A percentile compares a stretch with the other conserved stretches of the same genome.
These are phyloP conservation scores for Purpureocillium takamizusanense DNA, from an alignment of 2,329 filamentous ascomycete species.

Conservation along the genomic window DNA sequence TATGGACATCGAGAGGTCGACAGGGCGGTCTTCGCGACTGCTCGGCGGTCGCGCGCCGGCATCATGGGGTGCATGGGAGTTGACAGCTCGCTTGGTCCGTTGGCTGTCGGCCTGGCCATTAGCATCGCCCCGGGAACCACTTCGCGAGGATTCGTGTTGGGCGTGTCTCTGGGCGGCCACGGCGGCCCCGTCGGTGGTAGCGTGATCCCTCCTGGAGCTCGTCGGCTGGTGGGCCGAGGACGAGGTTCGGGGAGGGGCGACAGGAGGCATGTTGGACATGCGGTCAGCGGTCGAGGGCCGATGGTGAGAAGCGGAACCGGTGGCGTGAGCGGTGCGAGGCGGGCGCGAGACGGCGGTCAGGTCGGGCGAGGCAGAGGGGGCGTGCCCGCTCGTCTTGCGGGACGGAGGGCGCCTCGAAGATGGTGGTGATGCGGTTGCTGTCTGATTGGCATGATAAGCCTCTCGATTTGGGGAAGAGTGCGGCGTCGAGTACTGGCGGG, in stretches of 20 bases:
- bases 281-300: conserved; percentile 37
- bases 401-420: conserved; percentile 41
- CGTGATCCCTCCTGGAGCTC: conserved; percentile 33
- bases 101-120: conserved; percentile 18
- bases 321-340: conserved; percentile 33
- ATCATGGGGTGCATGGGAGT: conserved; percentile 22
- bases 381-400: conserved; percentile 42
- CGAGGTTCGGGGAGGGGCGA: conserved; percentile 74
- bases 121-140: conserved; percentile 22
- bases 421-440: conserved; percentile 37
- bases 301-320: conserved; percentile 31
- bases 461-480: conserved; percentile 45
- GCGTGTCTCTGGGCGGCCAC: conserved; percentile 30
- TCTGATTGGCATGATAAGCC: conserved; percentile 46
- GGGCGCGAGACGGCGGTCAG: conserved; percentile 35
- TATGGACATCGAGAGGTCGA: conserved; percentile 32
- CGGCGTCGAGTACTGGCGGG: conserved; percentile 41
- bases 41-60: conserved; percentile 27
- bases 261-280: conserved; percentile 55
- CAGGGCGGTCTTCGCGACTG: conserved; percentile 29
- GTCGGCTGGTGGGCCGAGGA: conserved; percentile 55
- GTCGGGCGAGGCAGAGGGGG: conserved; percentile 24
- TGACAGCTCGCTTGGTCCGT: conserved; percentile 19
- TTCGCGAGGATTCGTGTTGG: conserved; percentile 25
- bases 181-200: conserved; percentile 34